Base-by-base conservation (phyloP, 495 filamentous ascomycete species). In the Penicillium macrosclerotiorum region DNA sequence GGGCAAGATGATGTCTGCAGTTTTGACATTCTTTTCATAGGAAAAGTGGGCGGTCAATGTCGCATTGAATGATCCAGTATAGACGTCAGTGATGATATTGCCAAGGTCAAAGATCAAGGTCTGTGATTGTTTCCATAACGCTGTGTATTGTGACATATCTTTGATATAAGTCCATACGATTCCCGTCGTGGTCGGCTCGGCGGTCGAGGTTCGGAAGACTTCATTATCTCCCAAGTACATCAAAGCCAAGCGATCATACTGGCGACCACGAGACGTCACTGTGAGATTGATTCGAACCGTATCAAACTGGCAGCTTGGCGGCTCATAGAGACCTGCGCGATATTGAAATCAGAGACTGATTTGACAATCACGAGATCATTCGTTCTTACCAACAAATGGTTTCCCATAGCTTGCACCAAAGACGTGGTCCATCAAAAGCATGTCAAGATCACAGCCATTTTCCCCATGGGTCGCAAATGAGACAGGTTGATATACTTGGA, bases 71-170 rank as follows among this genome's bases (percentile, higher is more conserved):
- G 77, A 59, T 1, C 81, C 90, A 2, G 90, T 95, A 59, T 93
- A 94, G 9, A 72, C 80, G 45, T 81, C 74, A 42, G 88, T 78
- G 17, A 93, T 72, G 5, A 90, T 52, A 48, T 95, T 94, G 5
- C 84, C 86, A 0, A 95, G 77, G 34, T 95, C 89, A 52, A 95
- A 92, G 27, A 91, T 89, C 47, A 93, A 59, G 60, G 82, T 90
- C 53, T 90, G 88, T 0, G 76, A 69, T 23, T 74, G 32, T 24
- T 75, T 74, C 77, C 87, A 86, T 13, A 95, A 69, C 4, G 76
- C 64, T 12, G 85, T 71, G 64, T 82, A 92, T 44, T 83, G 73
- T 0, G 86, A 85, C 80, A 91, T 84, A 51, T 95, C 90, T 62
- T 95, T 95, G 45, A 84, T 71, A 46, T 93, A 92, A 2, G 83